phyloP scores from a whole-genome alignment of 305 asterid species.

The Fraxinus xanthoxyloides region DNA sequence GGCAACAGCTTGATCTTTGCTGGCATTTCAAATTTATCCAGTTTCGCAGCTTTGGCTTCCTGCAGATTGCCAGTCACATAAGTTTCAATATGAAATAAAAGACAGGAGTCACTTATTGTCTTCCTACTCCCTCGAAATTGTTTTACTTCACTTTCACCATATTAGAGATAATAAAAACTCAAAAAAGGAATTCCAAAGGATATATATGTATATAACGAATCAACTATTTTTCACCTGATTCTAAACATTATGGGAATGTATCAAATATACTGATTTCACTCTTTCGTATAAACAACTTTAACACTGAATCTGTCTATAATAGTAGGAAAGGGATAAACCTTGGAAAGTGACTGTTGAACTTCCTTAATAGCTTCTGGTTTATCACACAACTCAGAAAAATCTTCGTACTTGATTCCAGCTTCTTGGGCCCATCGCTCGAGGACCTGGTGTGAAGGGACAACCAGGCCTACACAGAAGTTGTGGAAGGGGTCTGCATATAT shows the following conservation, averaged over 20 bases:
- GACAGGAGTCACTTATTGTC: not conserved
- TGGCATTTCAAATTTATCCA: slow-evolving; percentile 88
- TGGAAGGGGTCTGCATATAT: slow-evolving; percentile 76
- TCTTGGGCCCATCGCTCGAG: slow-evolving; percentile 82
- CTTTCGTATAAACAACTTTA: not conserved
- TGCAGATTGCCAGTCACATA: slow-evolving; percentile 24
- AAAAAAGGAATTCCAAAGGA: not conserved
- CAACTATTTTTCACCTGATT: not conserved
- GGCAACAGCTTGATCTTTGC: slow-evolving; percentile 72
- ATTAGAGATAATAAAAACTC: not conserved
- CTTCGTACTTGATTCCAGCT: slow-evolving; percentile 55
- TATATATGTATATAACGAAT: not conserved
- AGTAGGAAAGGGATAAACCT: slow-evolving; percentile 45
- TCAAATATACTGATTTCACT: not conserved
- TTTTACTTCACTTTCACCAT: not conserved
- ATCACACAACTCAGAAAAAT: slow-evolving; percentile 65
- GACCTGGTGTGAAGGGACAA: slow-evolving; percentile 60
- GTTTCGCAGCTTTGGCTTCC: slow-evolving; percentile 73
- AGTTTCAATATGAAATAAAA: not conserved
- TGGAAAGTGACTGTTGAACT: slow-evolving; percentile 66
- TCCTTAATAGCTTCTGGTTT: slow-evolving; percentile 59
- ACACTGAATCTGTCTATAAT: not conserved
- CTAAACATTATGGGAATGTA: not conserved
- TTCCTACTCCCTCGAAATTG: not conserved
- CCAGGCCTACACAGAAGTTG: slow-evolving; percentile 73